Conservation (phyloP, 768 basidiomycete genomes). For the Trametopsis cervina region DNA sequence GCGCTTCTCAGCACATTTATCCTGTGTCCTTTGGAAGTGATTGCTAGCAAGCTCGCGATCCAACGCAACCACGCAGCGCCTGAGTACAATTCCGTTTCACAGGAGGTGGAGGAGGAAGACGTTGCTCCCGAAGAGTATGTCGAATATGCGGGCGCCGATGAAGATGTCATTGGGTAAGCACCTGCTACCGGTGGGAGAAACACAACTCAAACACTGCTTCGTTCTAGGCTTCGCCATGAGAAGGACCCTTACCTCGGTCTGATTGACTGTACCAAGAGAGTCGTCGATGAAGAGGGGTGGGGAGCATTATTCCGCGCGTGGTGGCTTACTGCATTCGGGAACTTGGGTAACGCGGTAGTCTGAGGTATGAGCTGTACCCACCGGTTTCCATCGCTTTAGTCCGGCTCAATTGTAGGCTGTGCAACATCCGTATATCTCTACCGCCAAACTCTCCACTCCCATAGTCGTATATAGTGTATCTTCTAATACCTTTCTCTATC, state of each 20-base stretch:
- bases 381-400: too few species aligned
- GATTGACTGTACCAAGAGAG: conserved; percentile 68
- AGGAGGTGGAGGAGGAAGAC: conserved; percentile 63
- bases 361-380: neutral
- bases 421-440: too few species aligned
- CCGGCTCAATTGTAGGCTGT: too few species aligned
- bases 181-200: neutral
- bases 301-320: conserved; percentile 71
- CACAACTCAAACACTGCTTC: neutral
- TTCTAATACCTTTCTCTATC: too few species aligned
- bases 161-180: conserved; percentile 80
- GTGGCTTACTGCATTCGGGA: conserved; percentile 74
- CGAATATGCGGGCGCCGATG: conserved; percentile 64
- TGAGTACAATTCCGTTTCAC: conserved; percentile 67
- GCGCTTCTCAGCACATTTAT: conserved; percentile 49
- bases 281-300: conserved; percentile 75
- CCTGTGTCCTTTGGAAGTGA: conserved; percentile 75
- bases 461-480: too few species aligned
- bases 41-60: conserved; percentile 70
- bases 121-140: conserved; percentile 57
- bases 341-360: conserved; percentile 43
- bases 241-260: conserved; percentile 74
- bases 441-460: too few species aligned
- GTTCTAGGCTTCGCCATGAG: conserved; percentile 59
- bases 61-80: conserved; percentile 78